Percentiles rank a stretch among this genome's conserved stretches.
Evolutionary conservation across 768 basidiomycete genomes (phyloP).

Genomic region (Kwoniella pini): DNA sequence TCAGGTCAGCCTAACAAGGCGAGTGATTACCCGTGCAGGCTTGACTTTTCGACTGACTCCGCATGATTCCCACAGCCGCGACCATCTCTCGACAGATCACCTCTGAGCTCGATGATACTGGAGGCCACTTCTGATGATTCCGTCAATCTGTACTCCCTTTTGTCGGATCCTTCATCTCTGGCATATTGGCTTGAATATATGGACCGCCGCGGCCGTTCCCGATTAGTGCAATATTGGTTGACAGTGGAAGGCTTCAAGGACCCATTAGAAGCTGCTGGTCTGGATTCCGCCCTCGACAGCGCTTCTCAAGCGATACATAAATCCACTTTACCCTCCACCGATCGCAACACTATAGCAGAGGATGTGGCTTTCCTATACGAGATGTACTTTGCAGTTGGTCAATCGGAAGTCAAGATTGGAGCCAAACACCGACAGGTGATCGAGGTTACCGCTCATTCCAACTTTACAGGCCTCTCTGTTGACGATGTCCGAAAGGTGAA

Average conservation of each 20-base stretch:
- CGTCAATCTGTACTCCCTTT: conserved; percentile 56
- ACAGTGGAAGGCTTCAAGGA: conserved; percentile 98
- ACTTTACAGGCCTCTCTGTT: conserved; percentile 53
- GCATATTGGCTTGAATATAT: conserved; percentile 99
- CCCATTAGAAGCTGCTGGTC: conserved; percentile 70
- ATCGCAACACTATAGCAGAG: conserved; percentile 65
- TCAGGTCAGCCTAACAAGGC: conserved; percentile 59
- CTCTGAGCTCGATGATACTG: conserved; percentile 9
- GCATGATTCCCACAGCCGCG: background rate
- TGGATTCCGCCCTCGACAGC: conserved; percentile 60
- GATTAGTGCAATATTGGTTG: conserved; percentile 95
- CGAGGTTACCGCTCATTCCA: conserved; percentile 56
- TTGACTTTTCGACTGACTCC: background rate
- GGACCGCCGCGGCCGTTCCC: conserved; percentile 80
- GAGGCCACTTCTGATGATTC: conserved; percentile 1
- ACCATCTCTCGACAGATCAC: conserved; percentile 3
- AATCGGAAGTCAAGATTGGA: conserved; percentile 62
- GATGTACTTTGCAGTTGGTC: conserved; percentile 71
- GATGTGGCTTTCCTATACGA: conserved; percentile 89
- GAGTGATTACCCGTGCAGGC: background rate
- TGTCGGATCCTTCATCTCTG: conserved; percentile 83
- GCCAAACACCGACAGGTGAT: conserved; percentile 72
- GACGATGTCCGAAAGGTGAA: conserved; percentile 64
- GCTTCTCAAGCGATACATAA: conserved; percentile 64
- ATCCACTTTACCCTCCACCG: conserved; percentile 57